Evolutionary conservation across 1,139 yeast genomes (phyloP).

Genomic region (Suhomyces yuchorum): DNA sequence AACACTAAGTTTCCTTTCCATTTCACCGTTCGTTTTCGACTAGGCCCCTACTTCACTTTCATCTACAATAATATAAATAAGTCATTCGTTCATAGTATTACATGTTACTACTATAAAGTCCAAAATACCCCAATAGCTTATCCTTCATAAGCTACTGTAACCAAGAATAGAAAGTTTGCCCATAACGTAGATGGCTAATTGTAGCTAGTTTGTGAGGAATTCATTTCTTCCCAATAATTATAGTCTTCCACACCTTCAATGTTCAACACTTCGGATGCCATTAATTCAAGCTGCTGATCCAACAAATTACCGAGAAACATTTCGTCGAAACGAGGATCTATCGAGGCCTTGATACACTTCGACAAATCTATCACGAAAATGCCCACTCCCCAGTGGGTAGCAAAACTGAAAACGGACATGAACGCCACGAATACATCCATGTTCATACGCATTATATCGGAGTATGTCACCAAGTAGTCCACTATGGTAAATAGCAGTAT

Average conservation of each 20-base stretch:
- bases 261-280: background rate
- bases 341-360: constrained; percentile 10
- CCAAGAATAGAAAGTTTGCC: background rate
- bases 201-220: background rate
- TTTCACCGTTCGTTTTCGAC: no score
- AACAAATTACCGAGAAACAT: constrained; percentile 7
- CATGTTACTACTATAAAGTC: background rate
- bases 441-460: constrained; percentile 9
- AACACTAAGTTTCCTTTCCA: no score
- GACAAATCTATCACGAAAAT: constrained; percentile 12
- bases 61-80: no score
- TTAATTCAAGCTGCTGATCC: constrained; percentile 6
- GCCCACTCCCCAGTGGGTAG: constrained; percentile 14
- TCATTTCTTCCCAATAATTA: background rate
- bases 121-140: background rate
- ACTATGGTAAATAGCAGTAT: constrained; percentile 4
- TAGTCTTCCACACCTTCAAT: background rate
- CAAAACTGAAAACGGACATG: constrained; percentile 7
- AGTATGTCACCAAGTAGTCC: constrained; percentile 8
- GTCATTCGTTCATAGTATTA: background rate
- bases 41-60: no score
- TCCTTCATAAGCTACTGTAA: background rate
- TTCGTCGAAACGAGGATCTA: constrained; percentile 10
- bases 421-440: constrained; percentile 12
- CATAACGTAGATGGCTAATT: background rate